Base-by-base conservation (phyloP, 768 basidiomycete species). In the Amanita muscaria region DNA sequence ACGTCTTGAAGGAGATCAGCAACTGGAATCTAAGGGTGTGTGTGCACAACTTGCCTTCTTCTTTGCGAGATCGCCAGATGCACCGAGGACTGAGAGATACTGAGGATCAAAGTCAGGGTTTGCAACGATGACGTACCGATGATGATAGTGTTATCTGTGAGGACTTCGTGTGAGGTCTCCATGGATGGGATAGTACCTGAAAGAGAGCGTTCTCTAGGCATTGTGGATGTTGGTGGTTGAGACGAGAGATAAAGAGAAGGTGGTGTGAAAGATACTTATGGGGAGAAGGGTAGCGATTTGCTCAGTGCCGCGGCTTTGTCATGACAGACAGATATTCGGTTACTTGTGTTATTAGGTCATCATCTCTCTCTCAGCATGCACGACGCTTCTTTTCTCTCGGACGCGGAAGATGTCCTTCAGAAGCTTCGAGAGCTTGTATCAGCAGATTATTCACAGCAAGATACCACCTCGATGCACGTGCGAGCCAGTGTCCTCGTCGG, bases 41-140 rank as follows among this genome's bases (percentile, higher is more conserved):
- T 34, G 29, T 23, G 27, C 32, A 32, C 23, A 40, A 45, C 39
- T 40, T 39, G 80, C 92, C 79, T 99, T 99, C 72, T 99, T 99
- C 83, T 96, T 94, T 51, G 94, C 94, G 36, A 99, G 74, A 72
- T 99, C 94, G 31, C 94, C 94, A 45, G 90, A 93, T 3, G 94
- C 94, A 46, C 94, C 94, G 49, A 93, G 79, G 43, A 98, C 93
- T 91, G 59, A 42, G 47, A 51, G 55, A 47, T 55, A 41, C 34
- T 38, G 38, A 38, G 30, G 43, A 27, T 12, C 44, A 23, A 10
- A 47, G 41, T n/a, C n/a, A n/a, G n/a, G n/a, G n/a, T n/a, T n/a
- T n/a, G n/a, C n/a, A 47, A 36, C 34, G 32, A 54, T 51, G 22
- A 69, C 80, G 56, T 51, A 86, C 90, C 90, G 56, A 94, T 68